These are phyloP conservation scores for Handroanthus guayacan DNA, from an alignment of 257 asterid genomes.

Conservation along the genomic window DNA sequence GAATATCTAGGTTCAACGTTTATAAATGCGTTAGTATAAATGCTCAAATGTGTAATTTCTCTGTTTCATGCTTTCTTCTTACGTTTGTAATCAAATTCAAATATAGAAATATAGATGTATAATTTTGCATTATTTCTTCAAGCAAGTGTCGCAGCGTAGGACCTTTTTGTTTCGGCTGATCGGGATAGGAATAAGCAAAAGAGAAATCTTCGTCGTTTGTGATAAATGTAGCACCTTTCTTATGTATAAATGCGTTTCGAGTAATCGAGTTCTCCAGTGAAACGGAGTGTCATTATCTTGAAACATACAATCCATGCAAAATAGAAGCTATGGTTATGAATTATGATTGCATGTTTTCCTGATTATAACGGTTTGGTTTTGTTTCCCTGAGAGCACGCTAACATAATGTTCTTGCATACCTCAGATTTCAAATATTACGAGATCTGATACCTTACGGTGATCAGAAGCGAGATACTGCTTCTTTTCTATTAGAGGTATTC, in stretches of 20 bases:
- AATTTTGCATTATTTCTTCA: too few species aligned
- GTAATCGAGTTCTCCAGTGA: neutral
- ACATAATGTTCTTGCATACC: neutral
- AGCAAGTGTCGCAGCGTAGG: too few species aligned
- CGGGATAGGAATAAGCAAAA: too few species aligned
- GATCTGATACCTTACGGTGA: conserved; percentile 71
- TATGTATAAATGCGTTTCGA: neutral
- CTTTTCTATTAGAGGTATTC: conserved; percentile 70
- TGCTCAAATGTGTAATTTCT: neutral
- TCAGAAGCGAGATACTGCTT: conserved; percentile 80
- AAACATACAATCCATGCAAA: neutral
- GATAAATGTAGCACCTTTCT: too few species aligned
- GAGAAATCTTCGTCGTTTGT: too few species aligned
- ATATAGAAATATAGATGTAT: too few species aligned
- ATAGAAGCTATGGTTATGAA: neutral
- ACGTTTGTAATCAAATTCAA: neutral
- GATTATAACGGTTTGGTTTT: neutral
- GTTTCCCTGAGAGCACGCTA: conserved; percentile 1
- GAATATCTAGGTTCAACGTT: neutral
- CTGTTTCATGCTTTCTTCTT: neutral
- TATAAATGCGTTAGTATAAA: neutral
- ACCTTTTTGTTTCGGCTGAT: too few species aligned
- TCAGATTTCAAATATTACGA: conserved; percentile 74
- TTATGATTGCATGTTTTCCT: neutral
- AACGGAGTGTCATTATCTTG: neutral